phyloP scores from a whole-genome alignment of 2,329 filamentous ascomycete species.

The Hypoxylon sp. region DNA sequence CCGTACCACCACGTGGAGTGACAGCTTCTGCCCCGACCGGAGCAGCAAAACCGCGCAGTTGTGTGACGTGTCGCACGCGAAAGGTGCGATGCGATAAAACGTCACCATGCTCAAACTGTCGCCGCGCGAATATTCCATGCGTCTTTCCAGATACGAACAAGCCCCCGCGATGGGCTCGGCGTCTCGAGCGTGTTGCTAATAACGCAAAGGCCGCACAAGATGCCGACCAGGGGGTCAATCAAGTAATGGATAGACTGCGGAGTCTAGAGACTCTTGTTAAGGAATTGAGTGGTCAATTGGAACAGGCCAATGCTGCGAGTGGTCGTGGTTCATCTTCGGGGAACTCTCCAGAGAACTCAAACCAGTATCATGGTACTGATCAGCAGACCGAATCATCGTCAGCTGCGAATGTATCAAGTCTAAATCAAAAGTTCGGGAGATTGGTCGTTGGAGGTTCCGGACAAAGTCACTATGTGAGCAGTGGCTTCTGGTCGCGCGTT shows the following conservation, averaged over 20 bases:
- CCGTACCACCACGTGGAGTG: slow-evolving; percentile 1
- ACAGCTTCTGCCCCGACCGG: background rate
- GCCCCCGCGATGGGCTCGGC: slow-evolving; percentile 63
- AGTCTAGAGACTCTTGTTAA: slow-evolving; percentile 61
- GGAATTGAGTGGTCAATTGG: slow-evolving; percentile 57
- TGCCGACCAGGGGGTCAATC: slow-evolving; percentile 43
- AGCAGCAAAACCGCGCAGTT: slow-evolving; percentile 37
- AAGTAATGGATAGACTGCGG: slow-evolving; percentile 59
- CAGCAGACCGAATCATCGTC: slow-evolving; percentile 11
- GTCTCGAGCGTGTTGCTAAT: slow-evolving; percentile 53
- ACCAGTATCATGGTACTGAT: slow-evolving; percentile 36
- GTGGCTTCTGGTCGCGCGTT: slow-evolving; percentile 64
- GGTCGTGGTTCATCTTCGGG: slow-evolving; percentile 40
- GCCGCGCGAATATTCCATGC: slow-evolving; percentile 61
- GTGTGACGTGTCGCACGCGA: slow-evolving; percentile 56
- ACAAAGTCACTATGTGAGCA: slow-evolving; percentile 59
- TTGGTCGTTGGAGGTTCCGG: slow-evolving; percentile 56
- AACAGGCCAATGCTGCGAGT: slow-evolving; percentile 50
- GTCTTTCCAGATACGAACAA: slow-evolving; percentile 59
- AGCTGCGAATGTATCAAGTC: slow-evolving; percentile 10
- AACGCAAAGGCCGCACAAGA: slow-evolving; percentile 48
- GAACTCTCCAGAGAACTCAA: slow-evolving; percentile 45
- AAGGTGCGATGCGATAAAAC: slow-evolving; percentile 67
- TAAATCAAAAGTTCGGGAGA: slow-evolving; percentile 57
- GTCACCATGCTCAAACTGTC: slow-evolving; percentile 65